Conservation (phyloP, 108 stramenopile genomes). For the Schizochytrium sp. region DNA sequence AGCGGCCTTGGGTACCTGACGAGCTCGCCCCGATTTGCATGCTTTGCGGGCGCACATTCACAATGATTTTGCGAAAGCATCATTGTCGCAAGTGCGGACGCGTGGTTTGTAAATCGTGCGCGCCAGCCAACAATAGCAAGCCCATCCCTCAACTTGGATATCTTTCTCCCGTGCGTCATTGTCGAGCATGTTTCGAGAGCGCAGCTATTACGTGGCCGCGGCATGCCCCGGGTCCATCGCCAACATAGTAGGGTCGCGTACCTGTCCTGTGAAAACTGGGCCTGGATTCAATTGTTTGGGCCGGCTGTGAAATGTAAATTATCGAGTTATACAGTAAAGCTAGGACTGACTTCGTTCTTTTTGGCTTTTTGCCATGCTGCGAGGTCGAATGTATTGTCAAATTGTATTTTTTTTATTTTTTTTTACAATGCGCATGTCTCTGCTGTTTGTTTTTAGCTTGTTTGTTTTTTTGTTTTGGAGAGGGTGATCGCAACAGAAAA, state of each 20-base stretch:
- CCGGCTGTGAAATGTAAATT: too few relatives aligned
- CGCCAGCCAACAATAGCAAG: background rate
- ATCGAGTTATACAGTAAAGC: too few relatives aligned
- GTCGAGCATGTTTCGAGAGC: background rate
- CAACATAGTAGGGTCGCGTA: background rate
- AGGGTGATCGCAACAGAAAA: too few relatives aligned
- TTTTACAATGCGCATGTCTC: too few relatives aligned
- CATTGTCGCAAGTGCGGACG: conserved; percentile 40
- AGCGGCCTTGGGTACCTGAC: conserved; percentile 27
- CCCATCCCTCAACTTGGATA: background rate
- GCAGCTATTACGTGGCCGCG: background rate
- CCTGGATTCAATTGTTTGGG: background rate
- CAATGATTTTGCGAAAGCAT: conserved; percentile 26
- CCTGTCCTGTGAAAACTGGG: background rate
- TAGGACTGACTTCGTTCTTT: too few relatives aligned
- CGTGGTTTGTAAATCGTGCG: conserved; percentile 27
- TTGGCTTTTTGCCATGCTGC: too few relatives aligned
- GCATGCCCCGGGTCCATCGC: background rate
- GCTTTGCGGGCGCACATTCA: conserved; percentile 22
- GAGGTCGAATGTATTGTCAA: too few relatives aligned
- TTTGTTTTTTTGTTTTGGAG: too few relatives aligned
- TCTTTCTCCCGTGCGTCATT: background rate
- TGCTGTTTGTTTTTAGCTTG: too few relatives aligned
- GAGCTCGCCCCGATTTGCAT: background rate
- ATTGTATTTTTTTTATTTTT: too few relatives aligned